Evolutionary conservation across 2,329 filamentous ascomycete species (phyloP).

Genomic region (Epichloe uncinata): DNA sequence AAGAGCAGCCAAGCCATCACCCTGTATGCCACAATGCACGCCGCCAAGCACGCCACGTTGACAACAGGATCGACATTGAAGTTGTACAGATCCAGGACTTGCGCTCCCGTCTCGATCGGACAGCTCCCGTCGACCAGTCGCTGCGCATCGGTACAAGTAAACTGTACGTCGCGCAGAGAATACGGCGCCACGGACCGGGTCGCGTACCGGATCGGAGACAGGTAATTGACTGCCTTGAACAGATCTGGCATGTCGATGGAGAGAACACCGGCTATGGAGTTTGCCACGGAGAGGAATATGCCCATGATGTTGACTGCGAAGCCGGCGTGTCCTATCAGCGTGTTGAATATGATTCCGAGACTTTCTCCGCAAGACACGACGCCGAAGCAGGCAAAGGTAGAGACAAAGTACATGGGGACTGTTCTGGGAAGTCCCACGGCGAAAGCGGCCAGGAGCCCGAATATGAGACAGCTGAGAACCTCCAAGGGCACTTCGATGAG

Average conservation of each 20-base stretch:
- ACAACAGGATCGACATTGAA: conserved; percentile 47
- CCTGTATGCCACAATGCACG: conserved; percentile 52
- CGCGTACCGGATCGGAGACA: conserved; percentile 58
- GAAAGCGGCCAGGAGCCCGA: conserved; percentile 49
- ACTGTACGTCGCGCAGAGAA: conserved; percentile 44
- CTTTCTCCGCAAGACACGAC: conserved; percentile 64
- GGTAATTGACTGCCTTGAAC: conserved; percentile 55
- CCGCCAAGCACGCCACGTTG: conserved; percentile 49
- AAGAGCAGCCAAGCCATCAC: conserved; percentile 47
- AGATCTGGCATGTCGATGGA: conserved; percentile 55
- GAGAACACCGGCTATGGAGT: conserved; percentile 58
- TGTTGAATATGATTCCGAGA: conserved; percentile 69
- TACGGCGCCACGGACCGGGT: conserved; percentile 54
- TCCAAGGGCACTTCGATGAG: conserved; percentile 61
- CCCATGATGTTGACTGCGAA: conserved; percentile 64
- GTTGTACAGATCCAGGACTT: conserved; percentile 55
- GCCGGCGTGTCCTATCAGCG: conserved; percentile 57
- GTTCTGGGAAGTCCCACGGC: conserved; percentile 53
- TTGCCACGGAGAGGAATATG: conserved; percentile 55
- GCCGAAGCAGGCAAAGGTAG: conserved; percentile 56
- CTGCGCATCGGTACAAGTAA: conserved; percentile 51
- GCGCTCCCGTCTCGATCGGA: conserved; percentile 49
- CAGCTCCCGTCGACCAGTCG: conserved; percentile 46
- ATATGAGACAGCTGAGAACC: conserved; percentile 49
- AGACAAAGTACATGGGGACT: conserved; percentile 51